Evolutionary conservation across 2,329 filamentous ascomycete genomes (phyloP).

Genomic region (Fusarium subglutinans): DNA sequence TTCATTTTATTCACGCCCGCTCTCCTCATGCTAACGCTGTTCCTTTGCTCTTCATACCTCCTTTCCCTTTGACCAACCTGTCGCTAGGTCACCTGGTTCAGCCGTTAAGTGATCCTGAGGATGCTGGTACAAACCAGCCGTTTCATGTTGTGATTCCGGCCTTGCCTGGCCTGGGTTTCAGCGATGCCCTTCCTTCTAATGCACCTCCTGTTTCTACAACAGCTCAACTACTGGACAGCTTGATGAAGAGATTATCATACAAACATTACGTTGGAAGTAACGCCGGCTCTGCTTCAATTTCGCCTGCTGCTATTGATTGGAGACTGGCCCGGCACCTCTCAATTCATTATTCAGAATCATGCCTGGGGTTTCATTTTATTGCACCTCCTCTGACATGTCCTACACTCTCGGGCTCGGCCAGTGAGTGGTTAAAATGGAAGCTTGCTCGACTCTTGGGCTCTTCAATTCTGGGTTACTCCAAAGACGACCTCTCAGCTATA

Average conservation of each 20-base stretch:
- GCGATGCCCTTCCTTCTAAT: constrained; percentile 65
- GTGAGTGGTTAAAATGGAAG: constrained; percentile 65
- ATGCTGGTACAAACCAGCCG: constrained; percentile 55
- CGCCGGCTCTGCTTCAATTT: constrained; percentile 57
- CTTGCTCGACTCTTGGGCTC: constrained; percentile 60
- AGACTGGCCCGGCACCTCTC: constrained; percentile 60
- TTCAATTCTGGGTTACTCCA: constrained; percentile 65
- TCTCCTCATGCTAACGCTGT: constrained; percentile 64
- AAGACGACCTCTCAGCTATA: constrained; percentile 60
- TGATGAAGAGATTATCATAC: constrained; percentile 72
- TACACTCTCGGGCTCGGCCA: constrained; percentile 52
- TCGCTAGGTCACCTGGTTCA: constrained; percentile 66
- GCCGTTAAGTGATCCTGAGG: constrained; percentile 62
- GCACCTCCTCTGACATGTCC: constrained; percentile 65
- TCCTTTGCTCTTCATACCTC: constrained; percentile 71
- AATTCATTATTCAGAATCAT: constrained; percentile 57
- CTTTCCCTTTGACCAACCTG: constrained; percentile 72
- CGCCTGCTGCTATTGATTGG: constrained; percentile 62
- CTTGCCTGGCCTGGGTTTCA: constrained; percentile 73
- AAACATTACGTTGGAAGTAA: constrained; percentile 66
- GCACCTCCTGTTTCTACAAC: constrained; percentile 61
- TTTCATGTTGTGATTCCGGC: constrained; percentile 75
- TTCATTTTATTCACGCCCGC: constrained; percentile 72
- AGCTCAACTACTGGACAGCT: constrained; percentile 62
- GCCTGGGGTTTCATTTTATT: constrained; percentile 69